Conservation (phyloP, 768 basidiomycete species). For the Panaeolus cyanescens region DNA sequence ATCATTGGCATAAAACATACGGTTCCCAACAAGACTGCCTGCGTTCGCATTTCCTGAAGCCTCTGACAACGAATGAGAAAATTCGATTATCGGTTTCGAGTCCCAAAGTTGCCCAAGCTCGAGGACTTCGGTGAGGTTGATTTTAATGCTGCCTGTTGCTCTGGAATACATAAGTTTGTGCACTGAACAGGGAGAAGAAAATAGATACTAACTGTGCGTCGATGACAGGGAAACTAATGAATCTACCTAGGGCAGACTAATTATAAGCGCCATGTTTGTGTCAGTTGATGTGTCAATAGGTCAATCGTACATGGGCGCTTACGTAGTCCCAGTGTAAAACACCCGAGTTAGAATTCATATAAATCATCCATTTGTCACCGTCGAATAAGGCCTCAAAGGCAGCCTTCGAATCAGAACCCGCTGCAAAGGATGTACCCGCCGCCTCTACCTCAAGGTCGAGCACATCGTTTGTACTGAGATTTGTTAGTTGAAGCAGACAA, state of each 20-base stretch:
- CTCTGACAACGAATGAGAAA: constrained; percentile 37
- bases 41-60: constrained; percentile 49
- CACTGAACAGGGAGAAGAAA: not conserved
- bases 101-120: constrained; percentile 55
- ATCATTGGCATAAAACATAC: constrained; percentile 67
- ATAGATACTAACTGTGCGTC: constrained; percentile 38
- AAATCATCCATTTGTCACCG: constrained; percentile 73
- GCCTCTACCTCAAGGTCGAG: constrained; percentile 63
- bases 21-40: constrained; percentile 55
- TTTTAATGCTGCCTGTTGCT: constrained; percentile 56
- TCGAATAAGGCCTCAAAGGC: constrained; percentile 60
- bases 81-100: constrained; percentile 39
- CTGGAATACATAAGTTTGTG: constrained; percentile 26
- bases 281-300: constrained; percentile 3
- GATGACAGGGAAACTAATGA: constrained; percentile 65
- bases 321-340: constrained; percentile 76
- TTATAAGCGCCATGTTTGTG: not conserved
- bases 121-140: constrained; percentile 55
- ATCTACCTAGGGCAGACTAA: constrained; percentile 64
- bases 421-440: constrained; percentile 59
- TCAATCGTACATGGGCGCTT: constrained; percentile 23
- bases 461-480: constrained; percentile 57
- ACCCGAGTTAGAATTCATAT: constrained; percentile 53
- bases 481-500: not conserved
- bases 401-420: constrained; percentile 36